Evolutionary conservation across 345 rosid genomes (phyloP).

Genomic region (Syzygium oleosum): DNA sequence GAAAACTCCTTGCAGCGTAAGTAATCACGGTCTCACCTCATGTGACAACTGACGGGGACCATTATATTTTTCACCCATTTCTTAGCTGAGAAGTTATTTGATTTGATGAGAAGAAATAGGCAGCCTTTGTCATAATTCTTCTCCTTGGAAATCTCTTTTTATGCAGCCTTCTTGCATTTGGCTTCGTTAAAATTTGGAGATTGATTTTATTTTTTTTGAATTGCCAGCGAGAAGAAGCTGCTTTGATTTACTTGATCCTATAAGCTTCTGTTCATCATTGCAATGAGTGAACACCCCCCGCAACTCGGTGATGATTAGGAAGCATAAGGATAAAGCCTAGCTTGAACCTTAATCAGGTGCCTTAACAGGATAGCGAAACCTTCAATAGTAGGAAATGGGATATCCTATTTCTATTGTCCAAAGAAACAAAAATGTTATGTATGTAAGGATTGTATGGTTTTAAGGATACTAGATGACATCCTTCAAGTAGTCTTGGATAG

Average conservation of each 20-base stretch:
- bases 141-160: not conserved
- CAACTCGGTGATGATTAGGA: not conserved
- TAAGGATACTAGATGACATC: not conserved
- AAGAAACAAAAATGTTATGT: not conserved
- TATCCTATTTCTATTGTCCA: not conserved
- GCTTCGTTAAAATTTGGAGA: not conserved
- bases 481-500: not conserved
- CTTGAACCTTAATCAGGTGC: not conserved
- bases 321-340: not conserved
- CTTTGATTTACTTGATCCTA: not conserved
- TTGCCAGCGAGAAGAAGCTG: not conserved
- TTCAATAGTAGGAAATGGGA: not conserved
- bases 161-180: not conserved
- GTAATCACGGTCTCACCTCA: not conserved
- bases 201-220: not conserved
- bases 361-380: not conserved
- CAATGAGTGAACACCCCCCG: not conserved
- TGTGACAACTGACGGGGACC: not conserved
- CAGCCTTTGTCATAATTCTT: not conserved
- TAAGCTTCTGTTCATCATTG: not conserved
- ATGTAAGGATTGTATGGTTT: not conserved
- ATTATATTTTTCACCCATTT: not conserved
- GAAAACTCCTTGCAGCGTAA: conserved; percentile 76
- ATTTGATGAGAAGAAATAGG: not conserved
- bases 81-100: not conserved